Percentiles rank a stretch among this genome's conserved stretches.
phyloP scores from a whole-genome alignment of 2,329 filamentous ascomycete genomes.

The Fusarium nisikadoi region DNA sequence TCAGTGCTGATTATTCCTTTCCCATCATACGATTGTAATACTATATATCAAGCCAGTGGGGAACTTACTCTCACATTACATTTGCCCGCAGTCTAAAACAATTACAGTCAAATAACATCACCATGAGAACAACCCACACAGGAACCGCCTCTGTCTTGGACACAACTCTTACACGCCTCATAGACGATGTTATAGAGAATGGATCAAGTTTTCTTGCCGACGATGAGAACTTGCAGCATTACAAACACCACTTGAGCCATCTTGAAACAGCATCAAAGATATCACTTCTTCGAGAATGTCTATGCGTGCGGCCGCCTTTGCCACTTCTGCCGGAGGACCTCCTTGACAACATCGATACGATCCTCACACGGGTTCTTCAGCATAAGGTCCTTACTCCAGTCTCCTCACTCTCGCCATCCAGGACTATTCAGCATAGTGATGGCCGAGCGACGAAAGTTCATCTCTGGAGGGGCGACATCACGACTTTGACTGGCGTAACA shows the following conservation, averaged over 20 bases:
- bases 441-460: background rate
- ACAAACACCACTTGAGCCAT: conserved; percentile 20
- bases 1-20: background rate
- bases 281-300: conserved; percentile 9
- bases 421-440: too few relatives aligned
- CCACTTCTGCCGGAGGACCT: conserved; percentile 12
- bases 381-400: conserved; percentile 15
- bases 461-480: conserved; percentile 40
- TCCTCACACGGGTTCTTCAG: background rate
- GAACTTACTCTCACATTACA: rapidly evolving
- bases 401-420: background rate
- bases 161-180: conserved; percentile 2
- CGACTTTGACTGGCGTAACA: conserved; percentile 14
- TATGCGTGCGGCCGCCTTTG: conserved; percentile 30
- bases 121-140: background rate
- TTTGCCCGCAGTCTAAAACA: background rate
- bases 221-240: conserved; percentile 6
- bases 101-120: rapidly evolving
- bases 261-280: conserved; percentile 31
- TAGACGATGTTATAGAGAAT: conserved; percentile 11
- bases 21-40: rapidly evolving
- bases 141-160: background rate
- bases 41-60: background rate
- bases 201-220: background rate
- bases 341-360: conserved; percentile 19